Base-by-base conservation (phyloP, 2,329 filamentous ascomycete species). In the Ophiocordyceps sinensis region DNA sequence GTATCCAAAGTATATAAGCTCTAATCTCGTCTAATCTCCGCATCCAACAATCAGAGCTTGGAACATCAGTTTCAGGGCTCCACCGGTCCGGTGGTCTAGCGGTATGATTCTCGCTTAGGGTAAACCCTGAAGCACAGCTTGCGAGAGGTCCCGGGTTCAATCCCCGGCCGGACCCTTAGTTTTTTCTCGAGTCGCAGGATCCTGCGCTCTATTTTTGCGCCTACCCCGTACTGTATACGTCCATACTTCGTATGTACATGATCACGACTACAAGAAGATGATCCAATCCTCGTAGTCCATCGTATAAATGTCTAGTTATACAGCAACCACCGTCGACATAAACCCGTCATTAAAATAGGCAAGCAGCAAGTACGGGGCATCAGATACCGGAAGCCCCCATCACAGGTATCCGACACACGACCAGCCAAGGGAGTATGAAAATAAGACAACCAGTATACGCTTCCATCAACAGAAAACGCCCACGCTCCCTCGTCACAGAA, bases 21-120 rank as follows among this genome's bases (percentile, higher is more conserved):
- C n/a, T 19, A 15, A 6, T 15, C 14, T 6, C 9, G 23, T 11
- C 30, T 5, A 2, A 5, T n/a, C 12, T n/a, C 30, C 6, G 30
- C 30, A 31, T 31, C 30, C 12, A 31, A 31, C 7, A 36, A 35
- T 36, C 28, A 37, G 28, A 26, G n/a, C 8, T 19, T 13, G 45
- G 21, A 26, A 26, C 23, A 26, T 26, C 23, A 5, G 23, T 42
- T 13, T 14, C 26, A 21, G 45, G 13, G 38, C 26, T 45, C 44
- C 3, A 23, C 43, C 39, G 64, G 62, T 64, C 63, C 64, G 63
- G 59, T 75, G 70, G 71, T 75, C 72, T 76, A 75, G 73, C 71
- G 74, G 73, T 77, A 78, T 77, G 73, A 77, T 79, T 77, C 73
- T 75, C 73, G 74, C 75, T 77, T 77, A 78, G 75, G 74, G 74